Conservation (phyloP, 2,329 filamentous ascomycete genomes). For the Zarea fungicola region DNA sequence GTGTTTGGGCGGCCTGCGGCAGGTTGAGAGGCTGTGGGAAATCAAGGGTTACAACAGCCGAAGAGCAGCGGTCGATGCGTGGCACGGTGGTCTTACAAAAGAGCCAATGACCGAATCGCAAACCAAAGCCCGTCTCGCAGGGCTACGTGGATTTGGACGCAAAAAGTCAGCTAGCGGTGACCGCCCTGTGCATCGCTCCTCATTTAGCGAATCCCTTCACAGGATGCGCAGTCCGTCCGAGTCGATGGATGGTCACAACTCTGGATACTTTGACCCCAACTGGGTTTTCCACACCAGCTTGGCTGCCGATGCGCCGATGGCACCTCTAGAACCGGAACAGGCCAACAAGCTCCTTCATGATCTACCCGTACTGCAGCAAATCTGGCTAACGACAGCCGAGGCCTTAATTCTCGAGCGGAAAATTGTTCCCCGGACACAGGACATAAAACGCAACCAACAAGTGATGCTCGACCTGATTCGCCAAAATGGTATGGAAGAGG, state of each 20-base stretch:
- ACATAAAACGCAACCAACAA: constrained; percentile 59
- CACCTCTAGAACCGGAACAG: constrained; percentile 45
- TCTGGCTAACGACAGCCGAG: constrained; percentile 60
- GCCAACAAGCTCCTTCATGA: constrained; percentile 48
- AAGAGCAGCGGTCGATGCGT: constrained; percentile 53
- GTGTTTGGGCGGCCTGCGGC: constrained; percentile 55
- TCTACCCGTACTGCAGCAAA: constrained; percentile 52
- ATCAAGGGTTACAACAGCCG: constrained; percentile 60
- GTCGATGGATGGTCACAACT: constrained; percentile 26
- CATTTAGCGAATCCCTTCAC: constrained; percentile 21
- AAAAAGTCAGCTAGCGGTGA: constrained; percentile 47
- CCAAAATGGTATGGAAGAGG: constrained; percentile 52
- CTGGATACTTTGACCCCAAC: constrained; percentile 29
- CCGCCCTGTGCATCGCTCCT: constrained; percentile 12
- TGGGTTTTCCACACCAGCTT: constrained; percentile 55
- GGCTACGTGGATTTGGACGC: constrained; percentile 49
- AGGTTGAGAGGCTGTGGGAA: constrained; percentile 61
- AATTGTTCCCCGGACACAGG: constrained; percentile 52
- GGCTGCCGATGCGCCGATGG: constrained; percentile 58
- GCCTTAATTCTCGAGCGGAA: constrained; percentile 54
- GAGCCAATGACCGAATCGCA: constrained; percentile 35
- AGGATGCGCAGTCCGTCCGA: constrained; percentile 23
- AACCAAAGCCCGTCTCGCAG: constrained; percentile 43
- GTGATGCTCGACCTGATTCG: constrained; percentile 60
- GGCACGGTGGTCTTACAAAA: constrained; percentile 49